These are phyloP conservation scores for Aquilaria sinensis DNA, from an alignment of 345 rosid species.

Conservation along the genomic window DNA sequence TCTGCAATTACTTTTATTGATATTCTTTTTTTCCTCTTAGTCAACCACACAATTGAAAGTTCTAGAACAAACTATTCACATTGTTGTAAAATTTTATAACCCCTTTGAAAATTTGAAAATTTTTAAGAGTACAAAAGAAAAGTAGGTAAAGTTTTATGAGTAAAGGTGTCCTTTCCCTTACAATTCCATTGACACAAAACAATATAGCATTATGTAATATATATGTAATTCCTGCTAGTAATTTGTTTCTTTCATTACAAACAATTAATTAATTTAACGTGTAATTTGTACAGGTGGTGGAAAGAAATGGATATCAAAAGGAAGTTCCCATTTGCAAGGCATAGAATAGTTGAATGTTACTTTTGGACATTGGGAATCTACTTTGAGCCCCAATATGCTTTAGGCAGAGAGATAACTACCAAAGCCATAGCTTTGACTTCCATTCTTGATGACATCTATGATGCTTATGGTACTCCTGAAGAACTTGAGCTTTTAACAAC, in stretches of 20 bases:
- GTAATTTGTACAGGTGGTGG: conserved; percentile 17
- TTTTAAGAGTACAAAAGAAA: too few species aligned
- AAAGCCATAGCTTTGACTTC: conserved; percentile 9
- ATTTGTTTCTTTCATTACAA: not conserved
- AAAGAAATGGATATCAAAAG: conserved; percentile 13
- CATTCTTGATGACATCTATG: conserved; percentile 16
- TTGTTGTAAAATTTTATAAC: too few species aligned
- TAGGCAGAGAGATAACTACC: conserved; percentile 12
- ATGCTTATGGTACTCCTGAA: conserved; percentile 22
- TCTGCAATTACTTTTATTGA: too few species aligned
- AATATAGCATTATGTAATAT: too few species aligned
- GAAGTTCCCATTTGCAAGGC: conserved; percentile 13
- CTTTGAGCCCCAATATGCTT: conserved; percentile 7
- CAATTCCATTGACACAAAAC: too few species aligned
- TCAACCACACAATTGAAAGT: too few species aligned
- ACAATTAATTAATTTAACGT: not conserved
- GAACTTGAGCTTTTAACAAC: conserved; percentile 19
- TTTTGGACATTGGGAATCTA: conserved; percentile 12
- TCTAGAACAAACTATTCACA: too few species aligned
- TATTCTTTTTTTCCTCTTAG: too few species aligned
- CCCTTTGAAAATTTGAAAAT: too few species aligned
- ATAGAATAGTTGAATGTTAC: not conserved
- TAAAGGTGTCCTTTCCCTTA: too few species aligned
- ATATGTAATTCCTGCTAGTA: not conserved
- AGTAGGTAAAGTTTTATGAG: not conserved